These are phyloP conservation scores for Diaporthe sp. DNA, from an alignment of 2,329 filamentous ascomycete species.

Conservation along the genomic window DNA sequence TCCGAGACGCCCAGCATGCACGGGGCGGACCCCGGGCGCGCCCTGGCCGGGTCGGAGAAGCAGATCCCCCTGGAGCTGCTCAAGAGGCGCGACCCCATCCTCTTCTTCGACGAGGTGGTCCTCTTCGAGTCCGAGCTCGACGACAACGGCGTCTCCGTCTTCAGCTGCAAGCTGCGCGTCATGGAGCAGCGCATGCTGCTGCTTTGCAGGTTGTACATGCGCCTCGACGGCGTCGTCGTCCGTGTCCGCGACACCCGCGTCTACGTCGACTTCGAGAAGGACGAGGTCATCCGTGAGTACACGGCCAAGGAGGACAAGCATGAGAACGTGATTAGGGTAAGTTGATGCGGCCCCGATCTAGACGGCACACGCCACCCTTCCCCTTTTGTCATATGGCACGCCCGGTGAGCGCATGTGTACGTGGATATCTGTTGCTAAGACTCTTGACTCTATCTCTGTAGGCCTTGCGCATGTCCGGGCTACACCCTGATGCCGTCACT, in stretches of 20 bases:
- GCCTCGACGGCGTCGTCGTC: constrained; percentile 89
- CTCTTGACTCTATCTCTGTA: constrained; percentile 40
- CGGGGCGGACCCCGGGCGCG: constrained; percentile 18
- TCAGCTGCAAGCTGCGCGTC: constrained; percentile 91
- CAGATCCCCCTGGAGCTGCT: constrained; percentile 87
- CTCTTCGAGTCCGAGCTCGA: constrained; percentile 98
- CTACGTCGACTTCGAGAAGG: constrained; percentile 87
- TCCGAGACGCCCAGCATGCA: constrained; percentile 54
- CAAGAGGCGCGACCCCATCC: constrained; percentile 88
- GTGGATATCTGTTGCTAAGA: constrained; percentile 34
- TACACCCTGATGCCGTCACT: constrained; percentile 77
- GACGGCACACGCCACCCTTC: not conserved
- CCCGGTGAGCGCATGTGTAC: not conserved
- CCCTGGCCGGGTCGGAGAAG: constrained; percentile 36
- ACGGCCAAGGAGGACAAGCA: constrained; percentile 87
- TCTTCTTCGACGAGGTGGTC: constrained; percentile 96
- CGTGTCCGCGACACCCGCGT: constrained; percentile 90
- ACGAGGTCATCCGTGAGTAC: constrained; percentile 88
- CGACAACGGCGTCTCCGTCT: constrained; percentile 93
- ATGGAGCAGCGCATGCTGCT: constrained; percentile 91
- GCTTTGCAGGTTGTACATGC: constrained; percentile 89
- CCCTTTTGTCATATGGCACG: not conserved
- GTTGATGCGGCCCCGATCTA: constrained; percentile 40
- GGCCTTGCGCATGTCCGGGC: constrained; percentile 61
- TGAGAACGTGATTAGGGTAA: constrained; percentile 77